Conservation (phyloP, 768 basidiomycete genomes). For the Pleurotus citrinopileatus region DNA sequence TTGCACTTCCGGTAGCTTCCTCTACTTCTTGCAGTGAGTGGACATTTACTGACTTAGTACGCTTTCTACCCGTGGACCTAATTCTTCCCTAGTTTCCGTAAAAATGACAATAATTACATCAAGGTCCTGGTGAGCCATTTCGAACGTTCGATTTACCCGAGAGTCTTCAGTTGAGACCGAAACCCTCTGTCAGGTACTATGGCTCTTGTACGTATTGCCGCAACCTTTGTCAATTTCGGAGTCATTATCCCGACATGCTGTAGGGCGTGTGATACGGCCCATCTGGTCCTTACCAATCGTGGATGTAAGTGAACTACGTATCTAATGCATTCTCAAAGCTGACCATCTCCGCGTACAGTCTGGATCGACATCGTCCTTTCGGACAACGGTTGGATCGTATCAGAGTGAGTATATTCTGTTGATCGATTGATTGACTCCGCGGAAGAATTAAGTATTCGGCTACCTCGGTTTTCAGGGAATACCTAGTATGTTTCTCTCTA, state of each 20-base stretch:
- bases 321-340: background rate
- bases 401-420: background rate
- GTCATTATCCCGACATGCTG: background rate
- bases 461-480: background rate
- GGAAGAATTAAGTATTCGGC: background rate
- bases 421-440: background rate
- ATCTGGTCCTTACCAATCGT: slow-evolving; percentile 9
- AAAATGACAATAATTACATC: slow-evolving; percentile 5
- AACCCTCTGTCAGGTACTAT: background rate
- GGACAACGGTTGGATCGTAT: slow-evolving; percentile 4
- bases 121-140: background rate
- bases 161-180: background rate
- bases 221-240: background rate
- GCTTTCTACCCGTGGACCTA: background rate
- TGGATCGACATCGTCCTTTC: slow-evolving; percentile 7
- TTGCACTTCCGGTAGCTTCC: background rate
- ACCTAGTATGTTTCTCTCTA: background rate
- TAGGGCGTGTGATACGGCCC: slow-evolving; percentile 8
- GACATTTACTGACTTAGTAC: background rate
- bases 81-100: slow-evolving; percentile 3
- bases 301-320: background rate
- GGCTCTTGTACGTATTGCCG: background rate
- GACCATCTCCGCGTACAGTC: background rate
- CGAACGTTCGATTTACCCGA: background rate
- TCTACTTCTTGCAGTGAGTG: slow-evolving; percentile 2